phyloP scores from a whole-genome alignment of 2,329 filamentous ascomycete genomes.

The Polytolypa hystricis region DNA sequence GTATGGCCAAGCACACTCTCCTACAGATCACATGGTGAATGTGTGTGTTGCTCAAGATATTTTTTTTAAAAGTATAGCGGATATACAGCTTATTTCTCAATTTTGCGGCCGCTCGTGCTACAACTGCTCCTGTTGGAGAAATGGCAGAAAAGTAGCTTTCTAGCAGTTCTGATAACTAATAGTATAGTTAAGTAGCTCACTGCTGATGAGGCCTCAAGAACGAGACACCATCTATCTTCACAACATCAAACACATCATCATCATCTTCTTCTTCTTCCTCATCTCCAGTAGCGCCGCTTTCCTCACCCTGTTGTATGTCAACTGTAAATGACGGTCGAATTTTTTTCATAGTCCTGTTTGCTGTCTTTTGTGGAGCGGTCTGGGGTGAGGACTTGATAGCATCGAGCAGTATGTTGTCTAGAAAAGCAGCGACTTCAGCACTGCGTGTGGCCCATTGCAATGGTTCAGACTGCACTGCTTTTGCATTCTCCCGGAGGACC shows the following conservation, averaged over 20 bases:
- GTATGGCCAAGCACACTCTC: too few relatives aligned
- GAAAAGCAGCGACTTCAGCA: slow-evolving; percentile 1
- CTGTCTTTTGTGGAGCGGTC: slow-evolving; percentile 1
- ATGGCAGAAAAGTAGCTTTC: too few relatives aligned
- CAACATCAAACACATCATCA: slow-evolving; percentile 1
- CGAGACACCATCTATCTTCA: slow-evolving; percentile 1
- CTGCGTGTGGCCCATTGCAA: background rate
- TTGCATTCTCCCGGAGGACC: background rate
- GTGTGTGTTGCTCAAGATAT: too few relatives aligned
- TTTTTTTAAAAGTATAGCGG: too few relatives aligned
- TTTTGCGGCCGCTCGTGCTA: too few relatives aligned
- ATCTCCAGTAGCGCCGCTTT: background rate
- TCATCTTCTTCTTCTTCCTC: slow-evolving; percentile 1
- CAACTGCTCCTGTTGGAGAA: too few relatives aligned
- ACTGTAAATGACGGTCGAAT: too few relatives aligned
- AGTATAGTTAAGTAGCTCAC: too few relatives aligned
- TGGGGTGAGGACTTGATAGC: background rate
- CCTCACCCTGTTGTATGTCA: background rate
- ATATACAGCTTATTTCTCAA: too few relatives aligned
- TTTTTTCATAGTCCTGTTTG: slow-evolving; percentile 1
- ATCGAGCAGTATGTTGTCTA: slow-evolving; percentile 1
- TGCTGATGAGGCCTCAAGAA: background rate
- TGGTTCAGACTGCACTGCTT: background rate
- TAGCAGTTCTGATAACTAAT: too few relatives aligned
- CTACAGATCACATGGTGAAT: too few relatives aligned